Evolutionary conservation across 2,329 filamentous ascomycete genomes (phyloP), one percentile per base, ranked within the genome.

Genomic region (Nemania sp.): DNA sequence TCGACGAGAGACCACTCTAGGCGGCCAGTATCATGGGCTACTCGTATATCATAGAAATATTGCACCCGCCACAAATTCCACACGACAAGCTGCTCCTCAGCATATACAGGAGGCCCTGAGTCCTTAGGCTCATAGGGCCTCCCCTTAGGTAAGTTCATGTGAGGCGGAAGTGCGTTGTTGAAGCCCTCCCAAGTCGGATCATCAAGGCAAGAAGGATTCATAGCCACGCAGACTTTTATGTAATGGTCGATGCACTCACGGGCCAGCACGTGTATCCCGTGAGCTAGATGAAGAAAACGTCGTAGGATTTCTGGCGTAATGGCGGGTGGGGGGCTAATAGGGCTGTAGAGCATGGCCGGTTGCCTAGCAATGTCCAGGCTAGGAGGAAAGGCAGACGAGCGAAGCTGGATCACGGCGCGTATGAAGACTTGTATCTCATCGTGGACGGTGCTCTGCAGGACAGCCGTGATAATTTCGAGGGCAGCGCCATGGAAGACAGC

Each of bases 201-300:
- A 26, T 58, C 55, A 13, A 58, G 35, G 11, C 10, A n/a, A 58
- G 22, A 47, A 43, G 55, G 55, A n/a, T 58, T 58, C 55, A 58
- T 58, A 7, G 35, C 38, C 26, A 58, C 18, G 55, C 55, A 27
- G 15, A 10, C 8, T 47, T 20, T 32, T 18, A 13, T 58, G 26
- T 58, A 58, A 27, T 58, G 55, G 1, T 58, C 55, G 24, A 58
- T 58, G 26, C 55, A 58, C 13, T 58, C 55, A 47, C 45, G 55
- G 15, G 55, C 55, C 22, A 47, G 35, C 20, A n/a, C 27, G 18
- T 58, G 55, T 27, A 58, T 58, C 27, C 13, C 27, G 13, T 58
- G 35, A 45, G 55, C 55, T n/a, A 58, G 55, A 27, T n/a, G 18
- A 58, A 58, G 13, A 35, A 58, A 45, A 22, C 55, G 18, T 10